Conservation (phyloP, 345 rosid species). For the Camelina hispida region DNA sequence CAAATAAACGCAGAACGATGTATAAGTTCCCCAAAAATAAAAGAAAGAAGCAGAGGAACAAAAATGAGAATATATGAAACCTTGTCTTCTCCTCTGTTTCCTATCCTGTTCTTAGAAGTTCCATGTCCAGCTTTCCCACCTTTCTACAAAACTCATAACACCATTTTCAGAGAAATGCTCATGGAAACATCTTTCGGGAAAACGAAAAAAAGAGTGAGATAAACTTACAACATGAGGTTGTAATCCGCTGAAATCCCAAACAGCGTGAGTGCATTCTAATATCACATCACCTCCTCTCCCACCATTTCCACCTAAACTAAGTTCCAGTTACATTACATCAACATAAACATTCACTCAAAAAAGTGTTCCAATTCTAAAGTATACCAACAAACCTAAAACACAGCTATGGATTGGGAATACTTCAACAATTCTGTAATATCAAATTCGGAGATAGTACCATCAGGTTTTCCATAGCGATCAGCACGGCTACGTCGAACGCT, state of each 20-base stretch:
- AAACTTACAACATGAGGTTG: conserved; percentile 80
- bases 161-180: neutral
- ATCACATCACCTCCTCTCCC: conserved; percentile 98
- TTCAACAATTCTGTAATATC: neutral
- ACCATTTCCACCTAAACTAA: conserved; percentile 84
- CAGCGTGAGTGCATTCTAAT: conserved; percentile 73
- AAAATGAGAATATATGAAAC: conserved; percentile 39
- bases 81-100: conserved; percentile 90
- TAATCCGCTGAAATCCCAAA: conserved; percentile 93
- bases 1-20: neutral
- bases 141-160: conserved; percentile 53
- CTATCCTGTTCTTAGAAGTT: conserved; percentile 83
- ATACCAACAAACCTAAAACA: neutral
- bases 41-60: conserved; percentile 25
- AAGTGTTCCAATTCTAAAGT: neutral
- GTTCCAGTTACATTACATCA: conserved; percentile 26
- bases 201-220: neutral
- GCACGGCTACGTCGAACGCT: conserved; percentile 46
- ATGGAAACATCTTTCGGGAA: neutral
- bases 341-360: conserved; percentile 3
- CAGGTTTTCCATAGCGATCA: conserved; percentile 48
- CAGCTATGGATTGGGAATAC: neutral
- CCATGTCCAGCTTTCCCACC: conserved; percentile 84
- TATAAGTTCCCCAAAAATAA: too few species aligned
- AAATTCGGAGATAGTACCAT: conserved; percentile 37